phyloP scores from a whole-genome alignment of 2,329 filamentous ascomycete genomes.

The Hypoxylon sp. region DNA sequence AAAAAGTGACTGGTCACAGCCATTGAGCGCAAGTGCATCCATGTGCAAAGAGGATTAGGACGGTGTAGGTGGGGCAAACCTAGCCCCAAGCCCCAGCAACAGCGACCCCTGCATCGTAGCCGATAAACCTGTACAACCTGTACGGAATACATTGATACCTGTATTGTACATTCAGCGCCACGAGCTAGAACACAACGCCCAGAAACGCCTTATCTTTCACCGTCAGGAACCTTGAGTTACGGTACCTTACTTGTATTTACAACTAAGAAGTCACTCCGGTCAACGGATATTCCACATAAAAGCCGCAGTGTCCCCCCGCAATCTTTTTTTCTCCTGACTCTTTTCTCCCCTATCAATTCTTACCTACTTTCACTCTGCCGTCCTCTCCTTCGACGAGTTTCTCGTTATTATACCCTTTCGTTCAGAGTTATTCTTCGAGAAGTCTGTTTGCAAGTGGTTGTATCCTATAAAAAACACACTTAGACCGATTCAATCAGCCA shows the following conservation, averaged over 20 bases:
- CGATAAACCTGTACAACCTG: background rate
- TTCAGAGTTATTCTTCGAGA: constrained; percentile 27
- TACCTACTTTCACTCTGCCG: constrained; percentile 6
- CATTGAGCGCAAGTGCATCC: constrained; percentile 17
- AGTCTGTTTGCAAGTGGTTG: constrained; percentile 22
- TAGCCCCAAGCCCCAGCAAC: constrained; percentile 28
- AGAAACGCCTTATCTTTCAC: constrained; percentile 33
- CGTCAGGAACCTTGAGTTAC: constrained; percentile 6
- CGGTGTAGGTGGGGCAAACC: constrained; percentile 19
- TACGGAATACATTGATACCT: background rate
- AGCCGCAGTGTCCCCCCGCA: constrained; percentile 43
- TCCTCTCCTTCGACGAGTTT: constrained; percentile 26
- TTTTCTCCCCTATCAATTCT: constrained; percentile 20
- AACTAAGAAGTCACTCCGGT: constrained; percentile 27
- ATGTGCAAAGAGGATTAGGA: constrained; percentile 13
- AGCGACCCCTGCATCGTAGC: constrained; percentile 24
- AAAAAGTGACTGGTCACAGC: constrained; percentile 24
- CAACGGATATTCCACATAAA: constrained; percentile 44
- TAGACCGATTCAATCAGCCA: constrained; percentile 37
- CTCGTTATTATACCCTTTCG: constrained; percentile 16
- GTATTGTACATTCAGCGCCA: constrained; percentile 20
- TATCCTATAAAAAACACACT: constrained; percentile 27
- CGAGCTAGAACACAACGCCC: constrained; percentile 34
- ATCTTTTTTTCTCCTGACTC: constrained; percentile 21
- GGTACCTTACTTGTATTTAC: constrained; percentile 23